A percentile compares a stretch with the other conserved stretches of the same genome.
phyloP scores from a whole-genome alignment of 345 rosid species.

The Populus davidiana region DNA sequence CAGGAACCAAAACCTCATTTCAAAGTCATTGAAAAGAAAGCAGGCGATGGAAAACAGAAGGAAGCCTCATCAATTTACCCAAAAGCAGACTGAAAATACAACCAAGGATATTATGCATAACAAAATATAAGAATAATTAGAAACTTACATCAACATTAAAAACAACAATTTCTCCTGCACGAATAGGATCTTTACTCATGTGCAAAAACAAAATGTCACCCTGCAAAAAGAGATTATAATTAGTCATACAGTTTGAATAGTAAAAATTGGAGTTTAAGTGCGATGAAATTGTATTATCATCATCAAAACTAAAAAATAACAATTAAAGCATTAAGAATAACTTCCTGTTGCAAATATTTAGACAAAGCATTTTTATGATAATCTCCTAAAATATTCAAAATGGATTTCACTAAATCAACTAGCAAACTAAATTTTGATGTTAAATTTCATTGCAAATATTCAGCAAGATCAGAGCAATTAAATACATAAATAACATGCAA shows the following conservation, averaged over 20 bases:
- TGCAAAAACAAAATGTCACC: conserved; percentile 93
- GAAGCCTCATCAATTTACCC: neutral
- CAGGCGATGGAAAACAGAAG: neutral
- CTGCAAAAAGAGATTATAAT: conserved; percentile 35
- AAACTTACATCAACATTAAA: conserved; percentile 79
- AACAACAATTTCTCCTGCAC: conserved; percentile 96
- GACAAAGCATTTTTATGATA: neutral
- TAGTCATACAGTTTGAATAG: conserved; percentile 6
- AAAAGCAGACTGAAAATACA: neutral
- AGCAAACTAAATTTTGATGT: neutral
- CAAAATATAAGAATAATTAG: neutral
- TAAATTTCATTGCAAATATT: neutral
- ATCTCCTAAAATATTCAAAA: neutral
- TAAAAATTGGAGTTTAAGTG: neutral
- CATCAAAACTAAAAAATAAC: neutral
- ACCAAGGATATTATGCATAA: neutral
- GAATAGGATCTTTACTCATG: conserved; percentile 91
- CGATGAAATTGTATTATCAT: neutral
- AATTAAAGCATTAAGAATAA: neutral
- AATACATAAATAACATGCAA: neutral
- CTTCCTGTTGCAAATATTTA: neutral
- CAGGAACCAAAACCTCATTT: neutral
- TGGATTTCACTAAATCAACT: neutral
- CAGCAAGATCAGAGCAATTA: neutral
- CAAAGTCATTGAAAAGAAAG: neutral